Base-by-base conservation (phyloP, 1,284 basidiomycete species). In the Wolfiporia cocos region DNA sequence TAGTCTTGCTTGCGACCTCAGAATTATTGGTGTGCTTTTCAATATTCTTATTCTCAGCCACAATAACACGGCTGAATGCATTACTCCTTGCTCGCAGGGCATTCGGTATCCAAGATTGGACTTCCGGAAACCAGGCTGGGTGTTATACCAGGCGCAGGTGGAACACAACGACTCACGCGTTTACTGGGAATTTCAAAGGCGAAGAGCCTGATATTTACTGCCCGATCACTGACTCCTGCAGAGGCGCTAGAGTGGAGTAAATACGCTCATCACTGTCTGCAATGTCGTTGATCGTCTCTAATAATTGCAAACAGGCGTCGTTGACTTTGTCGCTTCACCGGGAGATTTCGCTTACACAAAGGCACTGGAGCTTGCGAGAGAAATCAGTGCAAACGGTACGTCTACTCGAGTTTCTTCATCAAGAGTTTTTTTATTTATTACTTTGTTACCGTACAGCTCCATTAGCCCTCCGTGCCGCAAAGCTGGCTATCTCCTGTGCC, bases 71-170 rank as follows among this genome's bases (percentile, higher is more conserved):
- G n/a, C n/a, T n/a, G n/a, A 17, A 5, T 14, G 12, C 14, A 23
- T 37, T n/a, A 26, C 9, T 30, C 37, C 18, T 7, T 17, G n/a
- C 2, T 28, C 9, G 59, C 31, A 78, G 79, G 71, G 0, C 60
- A 65, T 48, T 65, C 66, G 22, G 86, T 86, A 15, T 78, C 78
- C 26, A 87, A 86, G 63, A 83, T 94, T 37, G 87, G 89, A 3
- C 66, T 94, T 11, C 88, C 91, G 2, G 91, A 94, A 63, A 84
- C 81, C 2, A 76, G 81, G 41, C 72, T 95, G 18, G 93, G 92
- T 4, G 96, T 97, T 50, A 96, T 97, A 43, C 93, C 93, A 11
- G 93, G 93, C 37, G 92, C 91, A 15, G 92, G 92, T 2, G 92
- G 92, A 1, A 97, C 93, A 1, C 92, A 94, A 56, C 76, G 94